Percentiles rank a stretch among this genome's conserved stretches.
Conservation (phyloP, 2,329 filamentous ascomycete genomes). For the Ophiostoma ulmi region DNA sequence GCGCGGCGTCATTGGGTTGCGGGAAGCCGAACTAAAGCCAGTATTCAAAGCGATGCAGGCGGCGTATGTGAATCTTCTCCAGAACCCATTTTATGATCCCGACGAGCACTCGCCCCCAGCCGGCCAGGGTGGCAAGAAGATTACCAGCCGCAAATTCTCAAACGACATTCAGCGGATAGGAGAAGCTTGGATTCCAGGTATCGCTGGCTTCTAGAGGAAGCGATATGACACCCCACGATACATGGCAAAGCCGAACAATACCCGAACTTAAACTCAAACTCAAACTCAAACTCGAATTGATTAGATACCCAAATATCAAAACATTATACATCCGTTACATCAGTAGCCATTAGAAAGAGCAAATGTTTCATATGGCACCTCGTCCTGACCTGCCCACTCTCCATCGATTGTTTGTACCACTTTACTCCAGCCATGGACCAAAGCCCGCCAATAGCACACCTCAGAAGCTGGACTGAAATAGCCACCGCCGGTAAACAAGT, state of each 20-base stretch:
- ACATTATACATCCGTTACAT: neutral
- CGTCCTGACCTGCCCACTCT: constrained; percentile 35
- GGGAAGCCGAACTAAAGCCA: constrained; percentile 81
- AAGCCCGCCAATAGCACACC: constrained; percentile 45
- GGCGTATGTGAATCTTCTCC: constrained; percentile 81
- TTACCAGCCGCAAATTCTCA: constrained; percentile 74
- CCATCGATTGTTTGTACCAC: constrained; percentile 37
- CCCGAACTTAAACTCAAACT: neutral
- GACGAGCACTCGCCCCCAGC: constrained; percentile 67
- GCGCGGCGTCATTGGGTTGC: constrained; percentile 52
- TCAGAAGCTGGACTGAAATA: constrained; percentile 43
- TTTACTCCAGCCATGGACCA: constrained; percentile 42
- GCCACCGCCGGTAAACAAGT: constrained; percentile 36
- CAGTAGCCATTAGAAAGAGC: constrained; percentile 31
- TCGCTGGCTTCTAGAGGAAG: constrained; percentile 48
- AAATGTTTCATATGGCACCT: constrained; percentile 41
- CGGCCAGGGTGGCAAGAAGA: constrained; percentile 58
- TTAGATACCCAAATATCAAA: constrained; percentile 8
- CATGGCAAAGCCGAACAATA: neutral
- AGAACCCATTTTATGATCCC: constrained; percentile 92
- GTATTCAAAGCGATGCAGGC: constrained; percentile 88
- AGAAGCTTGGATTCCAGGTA: constrained; percentile 73
- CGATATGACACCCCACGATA: neutral
- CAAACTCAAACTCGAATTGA: neutral
- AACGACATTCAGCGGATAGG: constrained; percentile 82